Conservation (phyloP, 345 rosid species). For the Bretschneidera sinensis region DNA sequence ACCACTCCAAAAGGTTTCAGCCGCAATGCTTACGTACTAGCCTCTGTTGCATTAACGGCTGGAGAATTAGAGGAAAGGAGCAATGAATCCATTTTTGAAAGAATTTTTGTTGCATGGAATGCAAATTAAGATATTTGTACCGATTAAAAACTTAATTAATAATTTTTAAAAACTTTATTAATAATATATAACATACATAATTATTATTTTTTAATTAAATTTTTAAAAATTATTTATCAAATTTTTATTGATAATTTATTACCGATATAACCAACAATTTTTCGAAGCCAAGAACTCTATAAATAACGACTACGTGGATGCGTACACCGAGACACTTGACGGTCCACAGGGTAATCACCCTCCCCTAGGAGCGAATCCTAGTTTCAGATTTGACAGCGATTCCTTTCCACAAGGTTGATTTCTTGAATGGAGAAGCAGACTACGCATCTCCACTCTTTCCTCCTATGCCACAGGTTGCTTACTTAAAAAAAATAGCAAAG, state of each 20-base stretch:
- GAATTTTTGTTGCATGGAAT: too few relatives aligned
- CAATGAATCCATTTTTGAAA: constrained; percentile 28
- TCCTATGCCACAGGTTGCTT: constrained; percentile 65
- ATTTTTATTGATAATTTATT: too few relatives aligned
- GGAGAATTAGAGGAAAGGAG: constrained; percentile 38
- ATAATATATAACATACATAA: too few relatives aligned
- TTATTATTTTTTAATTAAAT: too few relatives aligned
- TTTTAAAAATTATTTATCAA: too few relatives aligned
- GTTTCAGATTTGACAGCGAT: constrained; percentile 75
- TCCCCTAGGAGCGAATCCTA: constrained; percentile 44
- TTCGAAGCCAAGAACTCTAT: constrained; percentile 57
- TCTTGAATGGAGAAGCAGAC: constrained; percentile 38
- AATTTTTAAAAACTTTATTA: too few relatives aligned
- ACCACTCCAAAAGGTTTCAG: constrained; percentile 46
- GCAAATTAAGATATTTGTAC: too few relatives aligned
- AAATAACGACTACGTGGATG: constrained; percentile 38
- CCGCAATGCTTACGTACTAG: constrained; percentile 63
- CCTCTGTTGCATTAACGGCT: constrained; percentile 47
- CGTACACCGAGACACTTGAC: constrained; percentile 53
- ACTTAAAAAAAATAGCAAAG: too few relatives aligned
- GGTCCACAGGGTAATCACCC: constrained; percentile 43
- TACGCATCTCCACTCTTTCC: constrained; percentile 48
- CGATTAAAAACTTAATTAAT: too few relatives aligned
- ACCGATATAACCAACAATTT: too few relatives aligned
- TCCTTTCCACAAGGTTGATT: constrained; percentile 57